A percentile compares a stretch with the other conserved stretches of the same genome.
These are phyloP conservation scores for Chaetomidium leptoderma DNA, from an alignment of 495 filamentous ascomycete genomes.

Conservation along the genomic window DNA sequence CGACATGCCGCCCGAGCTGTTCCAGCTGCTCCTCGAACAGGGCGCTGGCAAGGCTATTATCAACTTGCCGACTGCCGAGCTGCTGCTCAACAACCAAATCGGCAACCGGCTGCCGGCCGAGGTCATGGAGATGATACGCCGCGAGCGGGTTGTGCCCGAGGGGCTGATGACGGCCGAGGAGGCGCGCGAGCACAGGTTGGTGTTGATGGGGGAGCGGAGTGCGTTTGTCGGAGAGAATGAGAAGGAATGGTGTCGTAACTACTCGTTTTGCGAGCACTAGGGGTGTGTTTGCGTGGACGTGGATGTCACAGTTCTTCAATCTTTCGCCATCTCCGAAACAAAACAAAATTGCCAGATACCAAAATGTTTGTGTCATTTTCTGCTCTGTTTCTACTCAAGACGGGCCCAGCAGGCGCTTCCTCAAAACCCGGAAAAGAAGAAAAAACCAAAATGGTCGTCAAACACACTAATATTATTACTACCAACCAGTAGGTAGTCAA, in stretches of 20 bases:
- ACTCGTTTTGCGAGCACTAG: constrained; percentile 23
- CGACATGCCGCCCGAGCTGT: constrained; percentile 26
- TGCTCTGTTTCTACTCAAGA: too few species aligned
- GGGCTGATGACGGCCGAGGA: constrained; percentile 41
- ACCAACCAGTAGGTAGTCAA: too few species aligned
- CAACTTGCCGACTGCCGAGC: constrained; percentile 21
- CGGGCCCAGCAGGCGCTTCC: too few species aligned
- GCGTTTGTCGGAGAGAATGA: neutral
- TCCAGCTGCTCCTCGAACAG: constrained; percentile 38
- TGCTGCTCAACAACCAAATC: constrained; percentile 18
- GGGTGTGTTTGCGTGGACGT: neutral
- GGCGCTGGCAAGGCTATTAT: constrained; percentile 1
- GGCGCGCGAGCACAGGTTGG: constrained; percentile 41
- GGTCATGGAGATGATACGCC: constrained; percentile 36
- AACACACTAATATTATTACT: too few species aligned
- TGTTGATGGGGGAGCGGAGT: constrained; percentile 48
- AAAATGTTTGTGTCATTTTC: too few species aligned
- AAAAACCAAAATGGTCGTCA: too few species aligned
- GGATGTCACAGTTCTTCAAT: neutral
- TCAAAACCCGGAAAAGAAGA: too few species aligned
- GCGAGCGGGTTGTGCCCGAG: constrained; percentile 22
- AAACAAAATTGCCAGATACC: too few species aligned
- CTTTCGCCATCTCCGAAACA: neutral
- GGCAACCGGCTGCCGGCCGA: constrained; percentile 35
- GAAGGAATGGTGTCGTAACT: neutral